Percentiles rank a stretch among this genome's conserved stretches.
phyloP scores from a whole-genome alignment of 129 eudicot species.

The Flaveria sonorensis region DNA sequence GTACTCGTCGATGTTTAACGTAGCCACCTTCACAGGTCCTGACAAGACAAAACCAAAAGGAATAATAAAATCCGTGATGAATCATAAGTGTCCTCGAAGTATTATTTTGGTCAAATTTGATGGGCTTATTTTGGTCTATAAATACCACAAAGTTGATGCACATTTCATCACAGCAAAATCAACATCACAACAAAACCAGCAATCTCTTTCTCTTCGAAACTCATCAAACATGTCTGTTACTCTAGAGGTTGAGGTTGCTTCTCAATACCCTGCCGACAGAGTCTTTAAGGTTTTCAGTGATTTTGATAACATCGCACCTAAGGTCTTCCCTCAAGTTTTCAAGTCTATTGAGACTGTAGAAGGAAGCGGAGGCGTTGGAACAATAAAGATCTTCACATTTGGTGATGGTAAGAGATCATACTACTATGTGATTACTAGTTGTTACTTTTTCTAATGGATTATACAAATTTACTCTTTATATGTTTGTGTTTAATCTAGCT shows the following conservation, averaged over 20 bases:
- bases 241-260: background rate
- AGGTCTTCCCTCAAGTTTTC: background rate
- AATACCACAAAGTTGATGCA: background rate
- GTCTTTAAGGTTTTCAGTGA: constrained; percentile 3
- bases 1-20: no score
- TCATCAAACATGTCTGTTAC: background rate
- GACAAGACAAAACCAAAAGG: no score
- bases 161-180: background rate
- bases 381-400: background rate
- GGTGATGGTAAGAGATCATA: constrained; percentile 4
- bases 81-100: no score
- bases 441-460: no score
- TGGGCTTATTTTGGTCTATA: background rate
- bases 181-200: background rate
- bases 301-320: background rate
- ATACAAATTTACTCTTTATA: background rate
- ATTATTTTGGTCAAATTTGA: background rate
- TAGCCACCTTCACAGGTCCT: no score
- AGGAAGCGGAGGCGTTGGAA: constrained; percentile 1
- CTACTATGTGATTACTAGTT: background rate
- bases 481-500: background rate
- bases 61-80: no score
- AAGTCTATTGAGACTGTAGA: background rate
- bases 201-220: background rate
- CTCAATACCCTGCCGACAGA: background rate